phyloP scores from a whole-genome alignment of 352 stramenopile genomes.

The Pythium vanterpoolii region DNA sequence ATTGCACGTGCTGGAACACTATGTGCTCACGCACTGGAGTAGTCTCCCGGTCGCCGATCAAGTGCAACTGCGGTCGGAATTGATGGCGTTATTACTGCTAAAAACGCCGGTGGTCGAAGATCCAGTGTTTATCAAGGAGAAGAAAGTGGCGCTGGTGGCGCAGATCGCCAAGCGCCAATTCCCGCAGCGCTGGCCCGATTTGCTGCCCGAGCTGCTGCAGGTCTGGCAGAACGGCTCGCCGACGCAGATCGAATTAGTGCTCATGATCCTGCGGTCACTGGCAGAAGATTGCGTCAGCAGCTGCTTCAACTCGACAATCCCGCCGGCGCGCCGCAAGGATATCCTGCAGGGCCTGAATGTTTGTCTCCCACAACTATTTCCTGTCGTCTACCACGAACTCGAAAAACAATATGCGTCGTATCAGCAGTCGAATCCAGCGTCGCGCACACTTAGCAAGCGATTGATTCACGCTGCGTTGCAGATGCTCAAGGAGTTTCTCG shows the following conservation, averaged over 20 bases:
- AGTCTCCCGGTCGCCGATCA: conserved; percentile 41
- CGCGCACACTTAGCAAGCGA: conserved; percentile 38
- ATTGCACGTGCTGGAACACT: conserved; percentile 72
- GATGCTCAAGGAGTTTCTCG: conserved; percentile 81
- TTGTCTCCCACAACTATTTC: conserved; percentile 63
- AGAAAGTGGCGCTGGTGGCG: conserved; percentile 69
- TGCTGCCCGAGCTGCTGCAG: conserved; percentile 60
- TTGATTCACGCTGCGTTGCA: conserved; percentile 59
- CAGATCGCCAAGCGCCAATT: conserved; percentile 80
- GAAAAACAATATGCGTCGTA: conserved; percentile 67
- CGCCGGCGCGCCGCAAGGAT: conserved; percentile 66
- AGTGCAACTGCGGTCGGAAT: conserved; percentile 40
- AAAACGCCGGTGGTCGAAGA: conserved; percentile 30
- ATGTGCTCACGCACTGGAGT: conserved; percentile 59
- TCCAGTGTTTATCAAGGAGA: conserved; percentile 70
- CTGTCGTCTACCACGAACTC: conserved; percentile 68
- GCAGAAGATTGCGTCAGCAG: conserved; percentile 79
- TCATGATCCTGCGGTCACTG: conserved; percentile 68
- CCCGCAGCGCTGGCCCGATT: conserved; percentile 73
- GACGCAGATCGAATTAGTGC: conserved; percentile 60
- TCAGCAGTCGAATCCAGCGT: conserved; percentile 25
- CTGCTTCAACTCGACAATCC: conserved; percentile 77
- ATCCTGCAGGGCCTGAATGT: conserved; percentile 76
- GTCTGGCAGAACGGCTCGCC: conserved; percentile 47
- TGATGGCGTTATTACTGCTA: conserved; percentile 55